These are phyloP conservation scores for Fusarium camptoceras DNA, from an alignment of 2,329 filamentous ascomycete species.

Conservation along the genomic window DNA sequence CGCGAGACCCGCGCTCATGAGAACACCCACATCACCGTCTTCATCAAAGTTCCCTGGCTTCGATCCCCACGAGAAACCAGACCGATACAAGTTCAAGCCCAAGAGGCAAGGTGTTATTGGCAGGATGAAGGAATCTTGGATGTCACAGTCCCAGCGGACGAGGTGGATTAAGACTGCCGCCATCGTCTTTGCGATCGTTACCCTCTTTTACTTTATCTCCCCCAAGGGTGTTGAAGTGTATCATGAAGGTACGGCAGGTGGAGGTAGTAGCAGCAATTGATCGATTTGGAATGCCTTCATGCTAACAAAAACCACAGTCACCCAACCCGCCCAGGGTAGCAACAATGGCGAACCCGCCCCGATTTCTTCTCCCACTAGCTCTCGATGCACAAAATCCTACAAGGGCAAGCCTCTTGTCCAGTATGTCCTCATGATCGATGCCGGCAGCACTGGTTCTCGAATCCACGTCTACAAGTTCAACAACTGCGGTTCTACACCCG, in stretches of 20 bases:
- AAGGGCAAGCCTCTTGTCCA: conserved; percentile 94
- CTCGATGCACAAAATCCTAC: conserved; percentile 84
- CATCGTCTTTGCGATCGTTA: conserved; percentile 69
- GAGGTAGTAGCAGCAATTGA: conserved; percentile 25
- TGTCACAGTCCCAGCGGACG: conserved; percentile 73
- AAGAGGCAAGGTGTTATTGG: conserved; percentile 62
- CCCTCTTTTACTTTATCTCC: conserved; percentile 73
- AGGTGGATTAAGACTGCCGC: conserved; percentile 75
- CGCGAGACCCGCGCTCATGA: conserved; percentile 60
- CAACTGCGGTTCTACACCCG: conserved; percentile 95
- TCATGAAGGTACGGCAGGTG: conserved; percentile 55
- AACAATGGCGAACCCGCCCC: conserved; percentile 64
- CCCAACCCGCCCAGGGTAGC: conserved; percentile 35
- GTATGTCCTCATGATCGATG: conserved; percentile 99
- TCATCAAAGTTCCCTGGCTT: conserved; percentile 65
- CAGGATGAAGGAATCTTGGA: conserved; percentile 68
- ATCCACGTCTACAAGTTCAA: conserved; percentile 99
- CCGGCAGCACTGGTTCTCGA: conserved; percentile 95
- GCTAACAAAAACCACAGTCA: conserved; percentile 38
- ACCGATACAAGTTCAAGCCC: conserved; percentile 65
- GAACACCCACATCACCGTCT: conserved; percentile 73
- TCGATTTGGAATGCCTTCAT: not conserved
- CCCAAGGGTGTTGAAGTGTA: conserved; percentile 68
- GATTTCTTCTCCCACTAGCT: conserved; percentile 73
- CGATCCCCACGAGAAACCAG: conserved; percentile 75